Conservation (phyloP, 2,329 filamentous ascomycete species). For the Neopestalotiopsis sp. region DNA sequence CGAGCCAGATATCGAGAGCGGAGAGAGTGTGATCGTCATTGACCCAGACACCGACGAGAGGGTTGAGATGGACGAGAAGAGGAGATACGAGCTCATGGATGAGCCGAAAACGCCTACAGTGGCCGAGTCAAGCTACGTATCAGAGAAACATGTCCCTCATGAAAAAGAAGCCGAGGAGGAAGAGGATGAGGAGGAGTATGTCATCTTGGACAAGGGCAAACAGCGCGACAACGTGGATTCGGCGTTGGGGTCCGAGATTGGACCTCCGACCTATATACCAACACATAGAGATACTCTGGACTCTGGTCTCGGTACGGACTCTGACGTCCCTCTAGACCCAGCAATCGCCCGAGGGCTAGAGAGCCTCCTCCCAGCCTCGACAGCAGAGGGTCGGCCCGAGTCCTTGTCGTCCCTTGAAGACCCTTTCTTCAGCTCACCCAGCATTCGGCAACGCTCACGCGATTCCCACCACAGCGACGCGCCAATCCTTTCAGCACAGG, state of each 20-base stretch:
- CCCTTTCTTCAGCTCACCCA: conserved; percentile 27
- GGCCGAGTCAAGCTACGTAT: not conserved
- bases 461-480: conserved; percentile 40
- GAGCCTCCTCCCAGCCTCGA: conserved; percentile 3
- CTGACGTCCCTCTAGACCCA: conserved; percentile 24
- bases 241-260: conserved; percentile 29
- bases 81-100: conserved; percentile 14
- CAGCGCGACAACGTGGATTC: conserved; percentile 19
- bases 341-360: not conserved
- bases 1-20: conserved; percentile 56
- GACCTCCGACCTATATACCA: conserved; percentile 16
- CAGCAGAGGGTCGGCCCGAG: not conserved
- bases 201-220: conserved; percentile 21
- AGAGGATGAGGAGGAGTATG: not conserved
- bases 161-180: not conserved
- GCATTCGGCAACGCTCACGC: conserved; percentile 35
- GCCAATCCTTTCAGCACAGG: conserved; percentile 47
- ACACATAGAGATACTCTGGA: conserved; percentile 16
- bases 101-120: not conserved
- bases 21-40: conserved; percentile 48
- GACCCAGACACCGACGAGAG: conserved; percentile 41
- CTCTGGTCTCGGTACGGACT: conserved; percentile 22
- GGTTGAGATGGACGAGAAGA: conserved; percentile 2
- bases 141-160: not conserved
- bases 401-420: not conserved